phyloP scores from a whole-genome alignment of 2,329 filamentous ascomycete genomes.

The Botrytis pseudocinerea region DNA sequence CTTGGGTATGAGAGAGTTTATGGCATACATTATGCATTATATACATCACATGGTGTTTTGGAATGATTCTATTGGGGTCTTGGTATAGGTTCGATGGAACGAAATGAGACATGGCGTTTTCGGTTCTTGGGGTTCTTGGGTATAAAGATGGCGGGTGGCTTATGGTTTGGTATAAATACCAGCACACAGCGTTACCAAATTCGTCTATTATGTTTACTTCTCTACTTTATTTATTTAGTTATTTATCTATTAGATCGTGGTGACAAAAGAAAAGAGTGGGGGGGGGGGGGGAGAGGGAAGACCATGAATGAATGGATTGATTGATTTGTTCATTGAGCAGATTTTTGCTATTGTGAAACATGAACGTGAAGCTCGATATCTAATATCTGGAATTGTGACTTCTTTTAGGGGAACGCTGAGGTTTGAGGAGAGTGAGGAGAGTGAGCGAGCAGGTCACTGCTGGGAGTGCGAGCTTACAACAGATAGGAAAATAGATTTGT shows the following conservation, averaged over 20 bases:
- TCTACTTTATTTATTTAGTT: not conserved
- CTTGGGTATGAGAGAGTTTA: not conserved
- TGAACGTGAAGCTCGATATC: not conserved
- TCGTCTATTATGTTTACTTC: not conserved
- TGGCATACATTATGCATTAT: not conserved
- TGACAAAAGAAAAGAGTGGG: not conserved
- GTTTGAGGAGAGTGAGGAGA: not conserved
- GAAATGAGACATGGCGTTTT: not conserved
- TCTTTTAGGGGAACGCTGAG: not conserved
- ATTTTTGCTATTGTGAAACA: not conserved
- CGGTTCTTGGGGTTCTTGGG: not conserved
- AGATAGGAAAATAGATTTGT: not conserved
- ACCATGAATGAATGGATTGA: not conserved
- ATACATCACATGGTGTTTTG: slow-evolving; percentile 4
- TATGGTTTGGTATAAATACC: not conserved
- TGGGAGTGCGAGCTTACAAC: not conserved
- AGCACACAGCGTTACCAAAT: not conserved
- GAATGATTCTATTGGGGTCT: not conserved
- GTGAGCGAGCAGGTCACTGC: not conserved
- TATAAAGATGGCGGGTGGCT: not conserved
- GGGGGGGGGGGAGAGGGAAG: not conserved
- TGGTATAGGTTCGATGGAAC: not conserved
- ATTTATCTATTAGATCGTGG: not conserved
- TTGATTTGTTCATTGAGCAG: not conserved
- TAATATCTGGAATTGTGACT: not conserved